A percentile compares a stretch with the other conserved stretches of the same genome.
Conservation (phyloP, 1,284 basidiomycete genomes). For the Melampsora larici-populina region DNA sequence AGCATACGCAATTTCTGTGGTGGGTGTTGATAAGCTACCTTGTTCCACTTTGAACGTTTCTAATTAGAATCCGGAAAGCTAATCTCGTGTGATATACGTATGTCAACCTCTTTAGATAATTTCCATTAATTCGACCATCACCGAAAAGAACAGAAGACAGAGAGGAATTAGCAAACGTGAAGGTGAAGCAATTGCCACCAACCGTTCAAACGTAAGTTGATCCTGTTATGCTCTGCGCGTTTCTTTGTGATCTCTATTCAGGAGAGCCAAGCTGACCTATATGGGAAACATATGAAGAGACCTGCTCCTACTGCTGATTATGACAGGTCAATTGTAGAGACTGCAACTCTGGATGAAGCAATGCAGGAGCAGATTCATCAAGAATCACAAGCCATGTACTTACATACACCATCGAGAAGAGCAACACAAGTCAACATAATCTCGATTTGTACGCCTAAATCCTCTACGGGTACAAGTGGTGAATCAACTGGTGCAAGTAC, state of each 20-base stretch:
- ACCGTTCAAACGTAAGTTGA: background rate
- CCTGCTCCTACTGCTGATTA: background rate
- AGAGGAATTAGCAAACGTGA: background rate
- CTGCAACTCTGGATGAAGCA: background rate
- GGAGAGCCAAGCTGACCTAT: too few relatives aligned
- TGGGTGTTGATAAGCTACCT: background rate
- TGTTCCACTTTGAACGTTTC: background rate
- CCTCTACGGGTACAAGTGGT: background rate
- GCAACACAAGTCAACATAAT: background rate
- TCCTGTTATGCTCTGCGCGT: too few relatives aligned
- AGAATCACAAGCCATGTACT: background rate
- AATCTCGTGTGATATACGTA: background rate
- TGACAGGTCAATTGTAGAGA: background rate
- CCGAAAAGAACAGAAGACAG: background rate
- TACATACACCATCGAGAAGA: background rate
- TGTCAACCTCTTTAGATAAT: background rate
- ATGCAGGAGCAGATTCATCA: background rate
- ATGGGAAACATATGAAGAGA: background rate
- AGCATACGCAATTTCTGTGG: background rate
- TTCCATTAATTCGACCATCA: background rate
- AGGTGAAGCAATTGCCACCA: background rate
- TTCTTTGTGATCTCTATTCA: too few relatives aligned
- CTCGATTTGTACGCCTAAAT: background rate
- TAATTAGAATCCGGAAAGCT: background rate
- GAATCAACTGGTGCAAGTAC: background rate